A percentile compares a stretch with the other conserved stretches of the same genome.
phyloP scores from a whole-genome alignment of 1,139 yeast species.

The Kluyveromyces marxianus region DNA sequence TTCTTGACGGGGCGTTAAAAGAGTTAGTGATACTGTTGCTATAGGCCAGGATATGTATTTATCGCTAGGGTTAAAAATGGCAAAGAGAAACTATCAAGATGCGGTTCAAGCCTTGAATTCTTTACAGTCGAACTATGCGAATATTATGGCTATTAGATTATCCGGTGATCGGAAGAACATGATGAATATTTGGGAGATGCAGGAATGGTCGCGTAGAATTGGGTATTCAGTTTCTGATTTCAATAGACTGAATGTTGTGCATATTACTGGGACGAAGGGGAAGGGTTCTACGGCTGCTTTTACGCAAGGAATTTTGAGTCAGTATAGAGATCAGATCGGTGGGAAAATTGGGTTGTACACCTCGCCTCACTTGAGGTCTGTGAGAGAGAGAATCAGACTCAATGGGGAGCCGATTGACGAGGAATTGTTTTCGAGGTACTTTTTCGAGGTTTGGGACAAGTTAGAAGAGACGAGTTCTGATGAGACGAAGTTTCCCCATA shows the following conservation, averaged over 20 bases:
- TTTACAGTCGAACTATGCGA: constrained; percentile 84
- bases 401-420: constrained; percentile 82
- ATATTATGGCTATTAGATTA: constrained; percentile 72
- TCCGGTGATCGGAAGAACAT: constrained; percentile 65
- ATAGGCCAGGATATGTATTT: neutral
- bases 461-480: constrained; percentile 56
- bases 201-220: constrained; percentile 81
- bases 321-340: constrained; percentile 38
- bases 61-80: constrained; percentile 10
- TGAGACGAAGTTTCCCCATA: constrained; percentile 55
- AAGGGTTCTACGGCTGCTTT: constrained; percentile 98
- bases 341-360: constrained; percentile 79
- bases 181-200: constrained; percentile 75
- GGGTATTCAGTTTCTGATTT: constrained; percentile 72
- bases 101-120: constrained; percentile 82
- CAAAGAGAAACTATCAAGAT: constrained; percentile 39
- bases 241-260: constrained; percentile 69
- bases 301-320: constrained; percentile 68
- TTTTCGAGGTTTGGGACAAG: constrained; percentile 89
- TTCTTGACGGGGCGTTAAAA: no score
- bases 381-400: constrained; percentile 84
- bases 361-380: constrained; percentile 91
- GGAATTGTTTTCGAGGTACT: constrained; percentile 73
- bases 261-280: constrained; percentile 97
- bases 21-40: no score